Evolutionary conservation across 768 basidiomycete species (phyloP).

Genomic region (Macrocybe gigantea): DNA sequence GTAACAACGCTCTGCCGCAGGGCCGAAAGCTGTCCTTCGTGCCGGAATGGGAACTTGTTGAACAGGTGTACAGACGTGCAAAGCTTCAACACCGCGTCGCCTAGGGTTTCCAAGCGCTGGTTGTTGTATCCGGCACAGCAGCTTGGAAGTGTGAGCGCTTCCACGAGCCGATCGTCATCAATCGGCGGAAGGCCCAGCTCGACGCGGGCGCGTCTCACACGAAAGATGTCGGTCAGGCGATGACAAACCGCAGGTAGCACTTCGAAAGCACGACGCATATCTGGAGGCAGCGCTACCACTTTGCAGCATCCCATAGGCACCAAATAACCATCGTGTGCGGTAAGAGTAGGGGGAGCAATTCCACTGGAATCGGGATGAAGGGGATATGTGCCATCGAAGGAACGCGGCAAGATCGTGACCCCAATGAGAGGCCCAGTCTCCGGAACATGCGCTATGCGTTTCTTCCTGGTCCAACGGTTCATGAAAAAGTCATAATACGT

Average conservation of each 20-base stretch:
- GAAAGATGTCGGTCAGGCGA: slow-evolving; percentile 60
- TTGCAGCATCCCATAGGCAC: slow-evolving; percentile 43
- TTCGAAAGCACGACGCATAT: slow-evolving; percentile 45
- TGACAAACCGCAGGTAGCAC: slow-evolving; percentile 64
- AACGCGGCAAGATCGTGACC: slow-evolving; percentile 35
- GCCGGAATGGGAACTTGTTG: slow-evolving; percentile 68
- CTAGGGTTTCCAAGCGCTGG: slow-evolving; percentile 82
- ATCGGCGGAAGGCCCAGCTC: slow-evolving; percentile 62
- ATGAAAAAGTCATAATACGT: slow-evolving; percentile 61
- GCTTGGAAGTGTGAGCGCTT: slow-evolving; percentile 73
- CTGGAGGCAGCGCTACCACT: slow-evolving; percentile 47
- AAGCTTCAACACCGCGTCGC: slow-evolving; percentile 78
- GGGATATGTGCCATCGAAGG: slow-evolving; percentile 31
- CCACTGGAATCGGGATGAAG: slow-evolving; percentile 10
- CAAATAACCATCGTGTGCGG: slow-evolving; percentile 18
- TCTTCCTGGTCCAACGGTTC: slow-evolving; percentile 48
- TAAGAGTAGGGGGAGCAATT: slow-evolving; percentile 11
- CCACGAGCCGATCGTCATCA: slow-evolving; percentile 48
- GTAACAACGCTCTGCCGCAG: slow-evolving; percentile 62
- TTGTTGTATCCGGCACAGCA: slow-evolving; percentile 65
- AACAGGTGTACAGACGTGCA: slow-evolving; percentile 71
- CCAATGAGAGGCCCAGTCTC: slow-evolving; percentile 61
- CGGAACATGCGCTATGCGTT: slow-evolving; percentile 37
- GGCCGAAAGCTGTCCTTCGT: slow-evolving; percentile 77
- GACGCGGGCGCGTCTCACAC: slow-evolving; percentile 43